Conservation (phyloP, 345 rosid genomes). For the Linum lewisii region DNA sequence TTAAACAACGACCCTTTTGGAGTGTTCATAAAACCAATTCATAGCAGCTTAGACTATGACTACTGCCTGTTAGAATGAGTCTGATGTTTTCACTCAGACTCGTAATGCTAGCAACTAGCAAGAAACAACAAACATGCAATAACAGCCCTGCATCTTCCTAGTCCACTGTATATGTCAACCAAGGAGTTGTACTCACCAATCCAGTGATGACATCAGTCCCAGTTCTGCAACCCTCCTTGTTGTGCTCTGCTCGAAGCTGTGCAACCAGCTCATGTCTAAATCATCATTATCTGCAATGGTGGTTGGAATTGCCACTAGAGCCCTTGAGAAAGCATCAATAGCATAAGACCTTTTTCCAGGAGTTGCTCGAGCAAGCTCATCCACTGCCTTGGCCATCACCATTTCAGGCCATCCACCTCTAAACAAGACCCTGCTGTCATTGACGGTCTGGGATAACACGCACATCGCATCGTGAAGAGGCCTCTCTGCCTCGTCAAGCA, state of each 20-base stretch:
- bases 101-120: no score
- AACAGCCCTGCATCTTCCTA: no score
- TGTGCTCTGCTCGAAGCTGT: conserved; percentile 96
- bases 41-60: no score
- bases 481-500: conserved; percentile 97
- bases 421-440: conserved; percentile 77
- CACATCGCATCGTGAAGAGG: conserved; percentile 95
- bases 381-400: conserved; percentile 97
- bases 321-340: conserved; percentile 84
- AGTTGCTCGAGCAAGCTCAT: conserved; percentile 84
- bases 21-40: not conserved
- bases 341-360: conserved; percentile 97
- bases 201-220: conserved; percentile 94
- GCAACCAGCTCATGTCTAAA: conserved; percentile 85
- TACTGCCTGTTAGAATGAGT: no score
- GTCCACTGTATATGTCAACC: no score
- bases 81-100: no score
- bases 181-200: conserved; percentile 44
- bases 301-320: conserved; percentile 77
- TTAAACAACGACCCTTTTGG: not conserved
- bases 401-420: conserved; percentile 99
- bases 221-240: conserved; percentile 58
- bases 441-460: conserved; percentile 90
- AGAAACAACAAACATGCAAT: no score
- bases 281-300: conserved; percentile 96